Evolutionary conservation across 192 early-diverging fungal genomes (phyloP).

Genomic region (Funneliformis mosseae): DNA sequence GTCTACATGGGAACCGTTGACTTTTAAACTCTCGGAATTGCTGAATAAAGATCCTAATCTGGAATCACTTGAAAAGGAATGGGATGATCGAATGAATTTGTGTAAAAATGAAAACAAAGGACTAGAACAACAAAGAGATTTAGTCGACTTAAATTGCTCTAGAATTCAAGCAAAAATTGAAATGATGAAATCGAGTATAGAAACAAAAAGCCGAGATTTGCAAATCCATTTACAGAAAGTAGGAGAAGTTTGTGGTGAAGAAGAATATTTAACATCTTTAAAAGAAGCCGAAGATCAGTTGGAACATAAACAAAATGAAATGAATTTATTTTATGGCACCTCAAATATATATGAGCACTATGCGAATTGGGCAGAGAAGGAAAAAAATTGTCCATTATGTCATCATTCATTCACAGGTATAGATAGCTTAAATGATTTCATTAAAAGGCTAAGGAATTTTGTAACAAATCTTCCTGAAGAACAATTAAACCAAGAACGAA

Average conservation of each 20-base stretch:
- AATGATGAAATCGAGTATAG: not conserved
- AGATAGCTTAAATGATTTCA: slow-evolving; percentile 44
- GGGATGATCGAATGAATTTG: not conserved
- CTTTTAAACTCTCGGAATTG: not conserved
- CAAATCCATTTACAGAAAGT: not conserved
- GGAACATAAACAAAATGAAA: too few relatives aligned
- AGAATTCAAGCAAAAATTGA: not conserved
- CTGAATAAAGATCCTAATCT: not conserved
- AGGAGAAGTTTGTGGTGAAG: not conserved
- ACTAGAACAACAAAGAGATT: slow-evolving; percentile 1
- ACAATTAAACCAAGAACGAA: slow-evolving; percentile 39
- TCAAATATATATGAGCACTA: slow-evolving; percentile 67
- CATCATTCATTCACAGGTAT: slow-evolving; percentile 66
- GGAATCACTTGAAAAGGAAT: slow-evolving; percentile 4
- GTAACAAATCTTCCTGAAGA: slow-evolving; percentile 40
- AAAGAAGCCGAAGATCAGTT: slow-evolving; percentile 8
- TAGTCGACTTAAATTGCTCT: not conserved
- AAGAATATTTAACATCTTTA: not conserved
- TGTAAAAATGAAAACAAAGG: not conserved
- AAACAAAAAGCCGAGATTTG: not conserved
- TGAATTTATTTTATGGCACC: slow-evolving; percentile 48
- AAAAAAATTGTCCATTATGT: slow-evolving; percentile 83
- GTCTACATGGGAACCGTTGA: not conserved
- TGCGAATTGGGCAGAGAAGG: slow-evolving; percentile 61
- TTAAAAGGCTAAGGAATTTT: slow-evolving; percentile 32